A percentile compares a stretch with the other conserved stretches of the same genome.
Conservation (phyloP, 805 yeast species). For the Lachancea meyersii region DNA sequence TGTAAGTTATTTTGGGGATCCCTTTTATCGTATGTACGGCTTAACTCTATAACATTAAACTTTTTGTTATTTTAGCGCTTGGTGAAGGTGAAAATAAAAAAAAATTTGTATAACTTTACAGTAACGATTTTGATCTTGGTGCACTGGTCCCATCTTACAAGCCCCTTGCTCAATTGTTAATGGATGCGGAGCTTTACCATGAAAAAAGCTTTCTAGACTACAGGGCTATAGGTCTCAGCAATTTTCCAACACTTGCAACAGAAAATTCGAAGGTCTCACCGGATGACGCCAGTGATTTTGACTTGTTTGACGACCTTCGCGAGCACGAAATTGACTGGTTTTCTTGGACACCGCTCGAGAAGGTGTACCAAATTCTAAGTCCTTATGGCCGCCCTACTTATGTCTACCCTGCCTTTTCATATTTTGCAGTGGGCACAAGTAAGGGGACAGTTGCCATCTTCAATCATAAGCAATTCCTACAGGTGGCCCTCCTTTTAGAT, state of each 20-base stretch:
- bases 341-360: conserved; percentile 19
- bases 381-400: conserved; percentile 49
- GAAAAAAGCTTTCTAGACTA: conserved; percentile 4
- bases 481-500: conserved; percentile 32
- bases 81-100: neutral
- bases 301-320: conserved; percentile 3
- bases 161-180: too few species aligned
- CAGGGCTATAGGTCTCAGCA: neutral
- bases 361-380: conserved; percentile 23
- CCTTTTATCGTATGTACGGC: conserved; percentile 1
- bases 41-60: neutral
- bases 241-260: too few species aligned
- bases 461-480: conserved; percentile 58
- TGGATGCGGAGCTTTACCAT: neutral
- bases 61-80: neutral
- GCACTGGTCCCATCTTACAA: too few species aligned
- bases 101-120: neutral
- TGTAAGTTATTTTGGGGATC: conserved; percentile 51
- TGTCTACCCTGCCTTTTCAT: conserved; percentile 39
- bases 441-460: conserved; percentile 62
- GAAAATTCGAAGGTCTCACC: neutral
- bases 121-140: neutral
- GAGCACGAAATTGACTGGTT: neutral
- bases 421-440: conserved; percentile 61
- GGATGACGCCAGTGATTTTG: neutral